These are phyloP conservation scores for Hirschfeldia incana DNA, from an alignment of 345 rosid species.

Conservation along the genomic window DNA sequence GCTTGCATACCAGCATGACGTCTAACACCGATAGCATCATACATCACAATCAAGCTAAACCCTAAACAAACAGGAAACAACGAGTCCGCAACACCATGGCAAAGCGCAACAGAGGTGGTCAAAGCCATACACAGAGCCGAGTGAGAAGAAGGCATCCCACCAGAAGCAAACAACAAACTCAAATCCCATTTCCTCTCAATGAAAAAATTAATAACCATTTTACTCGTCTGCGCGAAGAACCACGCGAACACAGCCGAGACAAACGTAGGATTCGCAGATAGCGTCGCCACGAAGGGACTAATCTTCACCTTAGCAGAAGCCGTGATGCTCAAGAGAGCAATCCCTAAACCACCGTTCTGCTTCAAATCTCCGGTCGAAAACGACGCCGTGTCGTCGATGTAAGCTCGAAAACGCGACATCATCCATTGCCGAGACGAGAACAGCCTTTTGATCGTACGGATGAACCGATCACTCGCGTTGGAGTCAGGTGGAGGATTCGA, in stretches of 20 bases:
- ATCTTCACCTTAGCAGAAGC: conserved; percentile 67
- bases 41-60: conserved; percentile 92
- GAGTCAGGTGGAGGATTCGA: conserved; percentile 24
- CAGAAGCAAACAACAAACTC: conserved; percentile 69
- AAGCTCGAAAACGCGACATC: conserved; percentile 46
- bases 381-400: conserved; percentile 43
- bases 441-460: conserved; percentile 43
- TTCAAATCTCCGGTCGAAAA: conserved; percentile 35
- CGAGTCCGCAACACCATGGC: conserved; percentile 87
- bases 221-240: conserved; percentile 67
- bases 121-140: conserved; percentile 85
- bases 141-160: conserved; percentile 97
- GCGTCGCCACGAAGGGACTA: conserved; percentile 74
- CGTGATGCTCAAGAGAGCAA: conserved; percentile 67
- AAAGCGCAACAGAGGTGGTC: conserved; percentile 87
- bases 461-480: conserved; percentile 20
- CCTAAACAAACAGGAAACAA: conserved; percentile 94
- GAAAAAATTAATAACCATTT: conserved; percentile 75
- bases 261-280: conserved; percentile 82
- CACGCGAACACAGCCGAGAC: conserved; percentile 78
- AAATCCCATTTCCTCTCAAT: conserved; percentile 90
- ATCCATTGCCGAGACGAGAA: conserved; percentile 56
- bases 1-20: conserved; percentile 99
- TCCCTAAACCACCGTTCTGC: conserved; percentile 59
- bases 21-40: conserved; percentile 90